A percentile compares a stretch with the other conserved stretches of the same genome.
Evolutionary conservation across 1,284 basidiomycete genomes (phyloP).

Genomic region (Cerrena zonata): DNA sequence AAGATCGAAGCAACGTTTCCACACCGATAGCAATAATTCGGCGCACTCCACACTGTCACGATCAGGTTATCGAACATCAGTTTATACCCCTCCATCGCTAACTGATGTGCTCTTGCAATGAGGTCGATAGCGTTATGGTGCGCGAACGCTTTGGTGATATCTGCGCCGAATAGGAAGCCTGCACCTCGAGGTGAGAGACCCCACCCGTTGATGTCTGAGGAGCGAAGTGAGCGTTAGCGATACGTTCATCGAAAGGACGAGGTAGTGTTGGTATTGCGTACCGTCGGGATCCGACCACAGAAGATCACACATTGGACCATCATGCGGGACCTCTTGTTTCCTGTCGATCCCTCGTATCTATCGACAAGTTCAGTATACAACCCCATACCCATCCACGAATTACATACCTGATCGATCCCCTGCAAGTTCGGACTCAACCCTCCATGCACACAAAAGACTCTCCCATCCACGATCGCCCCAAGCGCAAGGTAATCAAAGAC

Average conservation of each 20-base stretch:
- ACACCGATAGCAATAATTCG: constrained; percentile 98
- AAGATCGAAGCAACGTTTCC: constrained; percentile 92
- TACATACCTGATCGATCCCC: constrained; percentile 78
- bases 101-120: constrained; percentile 93
- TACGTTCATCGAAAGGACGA: background rate
- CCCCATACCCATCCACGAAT: background rate
- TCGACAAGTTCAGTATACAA: background rate
- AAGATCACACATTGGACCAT: constrained; percentile 97
- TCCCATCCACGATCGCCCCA: constrained; percentile 90
- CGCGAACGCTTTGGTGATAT: constrained; percentile 85
- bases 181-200: constrained; percentile 95
- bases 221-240: too few species aligned
- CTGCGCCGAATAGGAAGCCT: constrained; percentile 90
- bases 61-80: constrained; percentile 95
- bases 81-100: constrained; percentile 98
- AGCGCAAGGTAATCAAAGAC: constrained; percentile 96
- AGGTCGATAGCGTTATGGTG: constrained; percentile 91
- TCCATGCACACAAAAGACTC: constrained; percentile 90
- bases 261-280: constrained; percentile 27
- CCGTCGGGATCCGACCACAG: constrained; percentile 99
- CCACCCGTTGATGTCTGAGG: constrained; percentile 85
- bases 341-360: constrained; percentile 93
- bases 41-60: constrained; percentile 98
- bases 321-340: constrained; percentile 98
- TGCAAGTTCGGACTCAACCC: constrained; percentile 85